phyloP scores from a whole-genome alignment of 768 basidiomycete genomes.

The Pulveroboletus sp. region DNA sequence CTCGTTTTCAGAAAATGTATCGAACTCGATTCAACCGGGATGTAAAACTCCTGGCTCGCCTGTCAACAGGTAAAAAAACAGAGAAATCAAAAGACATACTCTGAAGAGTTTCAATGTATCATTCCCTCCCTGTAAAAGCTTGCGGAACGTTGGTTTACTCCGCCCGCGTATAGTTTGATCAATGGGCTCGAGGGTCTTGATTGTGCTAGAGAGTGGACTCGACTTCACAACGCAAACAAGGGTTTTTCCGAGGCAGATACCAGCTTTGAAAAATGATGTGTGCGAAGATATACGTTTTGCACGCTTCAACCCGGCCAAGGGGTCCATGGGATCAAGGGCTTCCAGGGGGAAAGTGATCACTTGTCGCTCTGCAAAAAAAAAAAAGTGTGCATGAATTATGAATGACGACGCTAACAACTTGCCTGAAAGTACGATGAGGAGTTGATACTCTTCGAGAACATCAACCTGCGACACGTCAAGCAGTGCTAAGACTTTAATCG shows the following conservation, averaged over 20 bases:
- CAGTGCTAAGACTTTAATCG: slow-evolving; percentile 83
- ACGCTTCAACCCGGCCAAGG: slow-evolving; percentile 84
- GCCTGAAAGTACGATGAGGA: slow-evolving; percentile 99
- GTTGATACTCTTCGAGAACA: slow-evolving; percentile 91
- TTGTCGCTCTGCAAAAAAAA: slow-evolving; percentile 64
- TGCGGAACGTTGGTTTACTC: slow-evolving; percentile 89
- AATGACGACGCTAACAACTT: slow-evolving; percentile 14
- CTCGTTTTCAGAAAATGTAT: slow-evolving; percentile 97
- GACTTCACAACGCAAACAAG: slow-evolving; percentile 98
- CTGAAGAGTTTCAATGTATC: slow-evolving; percentile 91
- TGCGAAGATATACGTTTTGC: slow-evolving; percentile 95
- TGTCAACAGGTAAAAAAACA: neutral
- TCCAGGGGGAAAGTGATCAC: slow-evolving; percentile 96
- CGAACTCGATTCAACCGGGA: slow-evolving; percentile 94
- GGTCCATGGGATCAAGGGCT: slow-evolving; percentile 84
- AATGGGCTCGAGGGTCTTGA: slow-evolving; percentile 95
- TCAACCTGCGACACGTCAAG: slow-evolving; percentile 93
- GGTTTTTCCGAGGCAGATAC: slow-evolving; percentile 83
- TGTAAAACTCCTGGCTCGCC: slow-evolving; percentile 84
- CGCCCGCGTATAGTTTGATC: slow-evolving; percentile 79
- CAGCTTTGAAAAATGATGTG: slow-evolving; percentile 97
- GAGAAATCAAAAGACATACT: slow-evolving; percentile 37
- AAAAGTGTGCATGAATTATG: neutral
- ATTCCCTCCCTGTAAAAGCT: slow-evolving; percentile 89
- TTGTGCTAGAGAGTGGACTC: slow-evolving; percentile 90